phyloP scores from a whole-genome alignment of 2,329 filamentous ascomycete genomes.

The Harringtonia aguacate region DNA sequence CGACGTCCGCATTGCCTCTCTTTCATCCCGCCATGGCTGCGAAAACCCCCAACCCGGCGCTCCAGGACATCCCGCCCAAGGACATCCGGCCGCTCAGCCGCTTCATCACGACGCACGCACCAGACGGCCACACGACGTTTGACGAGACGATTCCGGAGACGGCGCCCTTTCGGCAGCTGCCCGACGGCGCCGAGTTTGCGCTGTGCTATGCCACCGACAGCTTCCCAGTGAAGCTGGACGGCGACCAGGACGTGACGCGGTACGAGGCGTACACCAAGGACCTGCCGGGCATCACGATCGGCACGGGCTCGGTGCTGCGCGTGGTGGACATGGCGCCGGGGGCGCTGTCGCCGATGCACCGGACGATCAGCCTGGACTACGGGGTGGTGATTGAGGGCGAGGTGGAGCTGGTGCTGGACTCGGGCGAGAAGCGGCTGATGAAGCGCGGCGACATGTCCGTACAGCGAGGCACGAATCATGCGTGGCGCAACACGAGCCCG shows the following conservation, averaged over 20 bases:
- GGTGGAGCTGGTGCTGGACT: constrained; percentile 32
- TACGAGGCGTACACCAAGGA: constrained; percentile 5
- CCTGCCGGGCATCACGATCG: constrained; percentile 9
- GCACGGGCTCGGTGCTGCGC: constrained; percentile 10
- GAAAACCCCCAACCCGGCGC: too few relatives aligned
- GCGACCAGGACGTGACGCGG: constrained; percentile 5
- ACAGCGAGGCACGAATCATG: constrained; percentile 33
- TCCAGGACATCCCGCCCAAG: background rate
- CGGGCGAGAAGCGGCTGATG: constrained; percentile 28
- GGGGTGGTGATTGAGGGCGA: constrained; percentile 34
- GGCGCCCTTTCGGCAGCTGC: constrained; percentile 5
- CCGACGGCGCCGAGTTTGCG: constrained; percentile 6
- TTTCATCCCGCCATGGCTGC: too few relatives aligned
- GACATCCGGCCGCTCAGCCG: constrained; percentile 11
- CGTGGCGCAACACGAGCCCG: constrained; percentile 28
- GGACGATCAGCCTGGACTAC: constrained; percentile 13
- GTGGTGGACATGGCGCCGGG: constrained; percentile 12
- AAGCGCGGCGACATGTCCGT: constrained; percentile 32
- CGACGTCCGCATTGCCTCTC: too few relatives aligned
- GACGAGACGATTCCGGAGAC: constrained; percentile 5
- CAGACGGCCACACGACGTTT: constrained; percentile 9
- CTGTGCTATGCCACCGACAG: constrained; percentile 7
- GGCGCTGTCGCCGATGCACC: constrained; percentile 10
- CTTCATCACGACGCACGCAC: constrained; percentile 13
- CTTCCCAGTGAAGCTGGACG: constrained; percentile 7